Percentiles rank a stretch among this genome's conserved stretches.
Conservation (phyloP, 2,329 filamentous ascomycete species). For the Phialocephala subalpina region DNA sequence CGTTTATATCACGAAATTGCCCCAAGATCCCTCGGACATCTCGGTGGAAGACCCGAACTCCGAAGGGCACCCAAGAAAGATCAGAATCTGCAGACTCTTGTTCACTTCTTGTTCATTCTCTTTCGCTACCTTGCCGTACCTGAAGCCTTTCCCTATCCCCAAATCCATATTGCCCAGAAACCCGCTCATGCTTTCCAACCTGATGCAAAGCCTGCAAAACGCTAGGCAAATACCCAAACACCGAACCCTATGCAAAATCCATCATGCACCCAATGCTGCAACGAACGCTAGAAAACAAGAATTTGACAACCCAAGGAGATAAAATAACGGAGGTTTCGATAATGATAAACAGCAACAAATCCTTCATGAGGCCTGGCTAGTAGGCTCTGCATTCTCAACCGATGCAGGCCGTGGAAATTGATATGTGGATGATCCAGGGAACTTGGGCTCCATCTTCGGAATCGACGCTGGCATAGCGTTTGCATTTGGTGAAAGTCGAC, state of each 20-base stretch:
- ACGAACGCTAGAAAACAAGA: background rate
- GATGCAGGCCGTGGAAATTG: slow-evolving; percentile 50
- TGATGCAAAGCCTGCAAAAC: slow-evolving; percentile 5
- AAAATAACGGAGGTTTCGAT: background rate
- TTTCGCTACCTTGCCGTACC: background rate
- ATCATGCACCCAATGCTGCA: background rate
- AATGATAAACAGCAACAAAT: background rate
- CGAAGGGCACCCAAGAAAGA: background rate
- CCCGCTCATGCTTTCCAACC: background rate
- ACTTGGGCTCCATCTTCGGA: slow-evolving; percentile 30
- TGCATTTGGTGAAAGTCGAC: slow-evolving; percentile 29
- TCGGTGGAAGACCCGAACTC: background rate
- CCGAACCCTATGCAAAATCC: slow-evolving; percentile 7
- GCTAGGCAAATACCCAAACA: background rate
- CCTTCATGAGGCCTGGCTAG: slow-evolving; percentile 6
- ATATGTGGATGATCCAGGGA: slow-evolving; percentile 60
- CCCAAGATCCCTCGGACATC: background rate
- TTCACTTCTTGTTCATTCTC: background rate
- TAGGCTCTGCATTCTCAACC: slow-evolving; percentile 25
- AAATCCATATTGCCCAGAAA: background rate
- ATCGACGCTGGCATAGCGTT: slow-evolving; percentile 36
- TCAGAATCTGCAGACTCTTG: background rate
- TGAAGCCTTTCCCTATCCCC: background rate
- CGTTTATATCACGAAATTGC: too few relatives aligned
- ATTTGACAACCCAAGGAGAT: background rate